phyloP scores from a whole-genome alignment of 352 stramenopile genomes.

The Pythium monospermum region DNA sequence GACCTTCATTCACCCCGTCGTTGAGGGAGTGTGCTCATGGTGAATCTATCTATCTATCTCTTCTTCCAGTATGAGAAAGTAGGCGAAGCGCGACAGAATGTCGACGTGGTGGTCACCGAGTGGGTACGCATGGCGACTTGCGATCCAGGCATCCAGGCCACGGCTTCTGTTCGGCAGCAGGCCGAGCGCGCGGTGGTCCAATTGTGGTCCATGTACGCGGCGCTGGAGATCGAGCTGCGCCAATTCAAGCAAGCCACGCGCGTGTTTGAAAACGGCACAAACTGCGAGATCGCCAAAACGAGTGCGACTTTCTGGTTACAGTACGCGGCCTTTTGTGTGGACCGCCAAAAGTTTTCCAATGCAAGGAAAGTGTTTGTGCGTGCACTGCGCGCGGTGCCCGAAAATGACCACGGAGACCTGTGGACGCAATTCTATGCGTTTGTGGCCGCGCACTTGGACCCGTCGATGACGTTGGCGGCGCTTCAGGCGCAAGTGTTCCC shows the following conservation, averaged over 20 bases:
- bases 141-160: conserved; percentile 4
- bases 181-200: conserved; percentile 32
- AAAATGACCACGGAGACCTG: conserved; percentile 30
- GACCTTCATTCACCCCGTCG: no score
- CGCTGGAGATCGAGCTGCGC: conserved; percentile 69
- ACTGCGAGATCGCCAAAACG: conserved; percentile 36
- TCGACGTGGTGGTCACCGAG: conserved; percentile 41
- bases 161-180: neutral
- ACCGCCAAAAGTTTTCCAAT: conserved; percentile 72
- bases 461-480: conserved; percentile 39
- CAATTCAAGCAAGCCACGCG: conserved; percentile 85
- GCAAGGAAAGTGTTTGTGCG: conserved; percentile 71
- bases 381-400: conserved; percentile 35
- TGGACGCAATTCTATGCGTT: conserved; percentile 64
- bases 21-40: no score
- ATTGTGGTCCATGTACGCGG: conserved; percentile 57
- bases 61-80: conserved; percentile 67
- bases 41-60: no score
- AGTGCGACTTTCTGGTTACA: conserved; percentile 46
- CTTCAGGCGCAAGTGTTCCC: conserved; percentile 56
- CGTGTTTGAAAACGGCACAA: conserved; percentile 60
- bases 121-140: conserved; percentile 28
- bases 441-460: conserved; percentile 54
- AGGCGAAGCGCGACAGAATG: conserved; percentile 37
- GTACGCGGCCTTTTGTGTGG: conserved; percentile 69